Base-by-base conservation (phyloP, 169 alveolate genomes). In the Besnoitia besnoiti region DNA sequence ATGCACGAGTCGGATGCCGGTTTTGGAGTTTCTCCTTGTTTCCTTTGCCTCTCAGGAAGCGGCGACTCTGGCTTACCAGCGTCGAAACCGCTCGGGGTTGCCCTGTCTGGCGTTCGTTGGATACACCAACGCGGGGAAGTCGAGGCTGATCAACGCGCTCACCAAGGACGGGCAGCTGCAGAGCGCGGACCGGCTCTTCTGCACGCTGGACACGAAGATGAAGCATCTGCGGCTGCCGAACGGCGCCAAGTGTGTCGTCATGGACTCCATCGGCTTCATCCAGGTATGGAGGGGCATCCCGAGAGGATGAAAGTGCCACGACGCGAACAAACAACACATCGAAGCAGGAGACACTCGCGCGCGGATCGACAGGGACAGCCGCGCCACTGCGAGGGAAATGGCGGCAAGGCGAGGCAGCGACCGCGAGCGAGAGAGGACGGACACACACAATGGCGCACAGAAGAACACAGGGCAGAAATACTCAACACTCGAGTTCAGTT, bases 201-300 rank as follows among this genome's bases (percentile, higher is more conserved):
- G 87, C 55, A 77, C 87, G 1, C 47, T 77, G 87, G 61, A 77
- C 33, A 77, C 55, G 12, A 77, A 77, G 59, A 19, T 37, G 59
- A 77, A 77, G 37, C 49, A 40, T 24, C 59, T 77, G 61, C 37
- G 61, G 2, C 87, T 77, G 44, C 87, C 87, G 40, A 37, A 42
- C 40, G 87, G 87, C 33, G 10, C 59, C 40, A 37, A 35, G 16
- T 77, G 87, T 55, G 40, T 77, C 33, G 37, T 77, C 61, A 77
- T 77, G 87, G 87, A 77, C 33, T 77, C 87, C 61, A 42, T 77
- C 2, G 87, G 87, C 30, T 77, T 77, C 87, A 77, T 77, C 30
- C 87, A 77, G 87, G 87, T 77, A 21, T 2, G 59, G 87, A 8
- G 42, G n/a, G n/a, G n/a, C n/a, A n/a, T n/a, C n/a, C n/a, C n/a